phyloP scores from a whole-genome alignment of 768 basidiomycete species.

The Fomitopsis pulvina region DNA sequence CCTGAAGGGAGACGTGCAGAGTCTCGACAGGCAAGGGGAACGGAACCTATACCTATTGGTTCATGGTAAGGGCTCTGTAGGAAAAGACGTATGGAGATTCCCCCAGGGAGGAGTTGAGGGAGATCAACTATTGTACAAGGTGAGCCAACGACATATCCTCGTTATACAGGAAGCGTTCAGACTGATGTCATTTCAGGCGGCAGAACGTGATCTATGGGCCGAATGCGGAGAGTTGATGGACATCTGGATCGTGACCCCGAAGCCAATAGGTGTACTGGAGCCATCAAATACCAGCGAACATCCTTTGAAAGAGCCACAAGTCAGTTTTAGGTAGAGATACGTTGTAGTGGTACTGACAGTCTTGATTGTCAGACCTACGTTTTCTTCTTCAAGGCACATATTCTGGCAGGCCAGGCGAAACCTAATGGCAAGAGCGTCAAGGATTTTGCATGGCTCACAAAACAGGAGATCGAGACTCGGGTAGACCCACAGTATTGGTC shows the following conservation, averaged over 20 bases:
- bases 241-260: slow-evolving; percentile 87
- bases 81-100: slow-evolving; percentile 68
- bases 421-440: slow-evolving; percentile 46
- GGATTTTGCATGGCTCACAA: slow-evolving; percentile 93
- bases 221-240: slow-evolving; percentile 84
- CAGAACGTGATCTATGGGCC: slow-evolving; percentile 58
- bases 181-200: slow-evolving; percentile 44
- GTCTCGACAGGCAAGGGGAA: slow-evolving; percentile 76
- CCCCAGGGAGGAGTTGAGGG: slow-evolving; percentile 60
- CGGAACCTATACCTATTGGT: slow-evolving; percentile 88
- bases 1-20: slow-evolving; percentile 50
- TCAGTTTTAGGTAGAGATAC: too few species aligned
- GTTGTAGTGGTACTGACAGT: too few species aligned
- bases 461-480: slow-evolving; percentile 74
- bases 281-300: slow-evolving; percentile 24
- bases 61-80: slow-evolving; percentile 37
- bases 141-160: slow-evolving; percentile 24
- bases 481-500: slow-evolving; percentile 72
- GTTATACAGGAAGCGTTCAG: slow-evolving; percentile 3
- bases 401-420: slow-evolving; percentile 79
- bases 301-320: slow-evolving; percentile 34
- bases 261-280: slow-evolving; percentile 78
- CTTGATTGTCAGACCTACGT: slow-evolving; percentile 45
- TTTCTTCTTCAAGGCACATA: slow-evolving; percentile 94
- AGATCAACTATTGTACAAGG: slow-evolving; percentile 75